Percentiles rank a stretch among this genome's conserved stretches.
phyloP scores from a whole-genome alignment of 2,329 filamentous ascomycete species.

The Sporothrix phasma region DNA sequence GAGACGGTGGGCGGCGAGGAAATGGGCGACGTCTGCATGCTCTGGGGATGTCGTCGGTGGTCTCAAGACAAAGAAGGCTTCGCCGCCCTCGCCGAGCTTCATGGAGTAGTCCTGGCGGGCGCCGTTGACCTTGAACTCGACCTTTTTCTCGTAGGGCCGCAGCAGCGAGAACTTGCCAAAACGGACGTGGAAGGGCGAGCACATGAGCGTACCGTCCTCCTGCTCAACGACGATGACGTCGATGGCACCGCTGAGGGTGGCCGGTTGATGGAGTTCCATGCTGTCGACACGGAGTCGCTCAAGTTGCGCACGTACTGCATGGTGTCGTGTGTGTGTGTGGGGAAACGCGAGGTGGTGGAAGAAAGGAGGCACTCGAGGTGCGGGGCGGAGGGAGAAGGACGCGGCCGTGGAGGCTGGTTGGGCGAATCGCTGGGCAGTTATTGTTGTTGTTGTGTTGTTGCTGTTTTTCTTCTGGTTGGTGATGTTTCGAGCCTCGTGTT shows the following conservation, averaged over 20 bases:
- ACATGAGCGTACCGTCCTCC: conserved; percentile 78
- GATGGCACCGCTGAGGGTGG: conserved; percentile 92
- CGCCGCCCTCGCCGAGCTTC: conserved; percentile 95
- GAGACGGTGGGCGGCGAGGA: conserved; percentile 81
- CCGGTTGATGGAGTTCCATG: conserved; percentile 99
- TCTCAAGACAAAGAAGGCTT: conserved; percentile 99
- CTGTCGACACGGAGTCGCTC: conserved; percentile 90
- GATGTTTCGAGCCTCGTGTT: background rate
- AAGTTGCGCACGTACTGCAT: conserved; percentile 99
- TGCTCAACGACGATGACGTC: conserved; percentile 98
- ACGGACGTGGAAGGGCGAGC: conserved; percentile 95
- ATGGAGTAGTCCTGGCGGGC: conserved; percentile 88
- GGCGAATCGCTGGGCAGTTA: background rate
- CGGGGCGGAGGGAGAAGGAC: background rate
- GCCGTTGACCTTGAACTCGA: conserved; percentile 94
- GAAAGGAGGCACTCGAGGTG: background rate
- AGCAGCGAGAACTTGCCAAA: conserved; percentile 97
- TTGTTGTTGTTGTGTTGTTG: background rate
- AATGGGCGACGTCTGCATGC: conserved; percentile 86
- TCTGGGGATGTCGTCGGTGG: conserved; percentile 80
- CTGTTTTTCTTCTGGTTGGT: too few relatives aligned
- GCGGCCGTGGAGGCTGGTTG: background rate
- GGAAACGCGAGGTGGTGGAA: background rate
- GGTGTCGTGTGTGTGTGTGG: conserved; percentile 25
- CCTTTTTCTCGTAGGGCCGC: conserved; percentile 95